Conservation (phyloP, 1,284 basidiomycete species). For the Puccinia horiana region DNA sequence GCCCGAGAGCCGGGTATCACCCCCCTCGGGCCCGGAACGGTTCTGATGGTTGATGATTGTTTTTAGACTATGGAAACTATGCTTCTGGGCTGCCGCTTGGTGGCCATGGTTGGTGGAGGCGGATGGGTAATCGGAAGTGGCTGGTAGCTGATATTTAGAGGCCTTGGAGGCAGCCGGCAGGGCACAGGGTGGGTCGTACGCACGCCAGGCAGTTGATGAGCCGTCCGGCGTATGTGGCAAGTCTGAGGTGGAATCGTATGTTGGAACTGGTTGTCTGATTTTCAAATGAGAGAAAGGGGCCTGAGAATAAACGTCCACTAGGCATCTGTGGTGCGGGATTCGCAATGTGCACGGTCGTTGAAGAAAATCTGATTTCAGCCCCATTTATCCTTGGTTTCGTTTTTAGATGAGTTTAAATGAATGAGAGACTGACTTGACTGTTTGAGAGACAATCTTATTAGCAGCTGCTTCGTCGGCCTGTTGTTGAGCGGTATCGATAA, state of each 20-base stretch:
- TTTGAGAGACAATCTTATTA: slow-evolving; percentile 42
- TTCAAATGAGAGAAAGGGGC: slow-evolving; percentile 38
- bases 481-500: slow-evolving; percentile 45
- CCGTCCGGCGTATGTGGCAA: slow-evolving; percentile 31
- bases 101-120: neutral
- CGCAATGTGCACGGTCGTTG: neutral
- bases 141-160: slow-evolving; percentile 7
- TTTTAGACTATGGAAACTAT: slow-evolving; percentile 35
- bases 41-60: slow-evolving; percentile 37
- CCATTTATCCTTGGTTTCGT: neutral
- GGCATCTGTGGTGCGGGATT: slow-evolving; percentile 8
- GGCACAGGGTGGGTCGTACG: slow-evolving; percentile 33
- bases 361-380: neutral
- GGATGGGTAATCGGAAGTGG: neutral
- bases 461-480: slow-evolving; percentile 40
- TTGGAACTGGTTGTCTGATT: neutral
- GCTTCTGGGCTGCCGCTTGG: slow-evolving; percentile 17
- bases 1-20: slow-evolving; percentile 10
- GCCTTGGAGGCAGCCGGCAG: slow-evolving; percentile 20
- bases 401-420: neutral
- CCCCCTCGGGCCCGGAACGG: neutral
- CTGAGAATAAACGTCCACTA: slow-evolving; percentile 39
- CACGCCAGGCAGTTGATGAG: slow-evolving; percentile 23
- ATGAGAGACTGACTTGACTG: slow-evolving; percentile 14
- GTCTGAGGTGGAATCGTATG: neutral